Conservation (phyloP, 306 rosid species). For the Malus fusca region DNA sequence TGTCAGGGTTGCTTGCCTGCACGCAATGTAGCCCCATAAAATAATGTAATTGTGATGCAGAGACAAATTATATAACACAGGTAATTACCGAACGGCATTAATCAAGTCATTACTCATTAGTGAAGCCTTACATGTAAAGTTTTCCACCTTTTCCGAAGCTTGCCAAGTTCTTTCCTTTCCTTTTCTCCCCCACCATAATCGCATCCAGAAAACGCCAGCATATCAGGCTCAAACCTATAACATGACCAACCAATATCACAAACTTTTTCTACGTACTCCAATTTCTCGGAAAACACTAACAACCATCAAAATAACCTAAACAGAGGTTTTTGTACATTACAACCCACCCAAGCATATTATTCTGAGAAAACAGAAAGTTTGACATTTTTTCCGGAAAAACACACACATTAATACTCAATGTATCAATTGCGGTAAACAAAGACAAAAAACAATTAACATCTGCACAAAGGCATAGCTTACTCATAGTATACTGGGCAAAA, state of each 20-base stretch:
- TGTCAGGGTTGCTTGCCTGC: slow-evolving; percentile 71
- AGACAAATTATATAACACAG: not conserved
- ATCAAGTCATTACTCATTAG: slow-evolving; percentile 3
- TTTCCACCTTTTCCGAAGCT: slow-evolving; percentile 77
- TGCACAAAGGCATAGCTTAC: too few relatives aligned
- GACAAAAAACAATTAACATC: not conserved
- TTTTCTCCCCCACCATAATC: slow-evolving; percentile 94
- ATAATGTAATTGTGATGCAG: slow-evolving; percentile 14
- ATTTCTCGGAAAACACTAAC: not conserved
- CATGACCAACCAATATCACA: slow-evolving; percentile 12
- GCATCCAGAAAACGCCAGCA: slow-evolving; percentile 97
- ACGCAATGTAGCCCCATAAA: slow-evolving; percentile 8
- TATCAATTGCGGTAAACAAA: not conserved
- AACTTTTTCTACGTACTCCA: slow-evolving; percentile 1
- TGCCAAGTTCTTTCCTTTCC: slow-evolving; percentile 67
- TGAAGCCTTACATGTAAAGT: slow-evolving; percentile 56
- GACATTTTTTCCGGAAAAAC: not conserved
- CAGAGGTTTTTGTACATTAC: not conserved
- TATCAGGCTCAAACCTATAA: slow-evolving; percentile 81
- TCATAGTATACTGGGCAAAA: not conserved
- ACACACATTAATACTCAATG: not conserved
- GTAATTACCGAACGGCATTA: not conserved
- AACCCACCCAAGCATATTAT: not conserved
- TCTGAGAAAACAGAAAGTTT: not conserved
- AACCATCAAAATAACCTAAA: not conserved